Evolutionary conservation across 345 rosid genomes (phyloP).

Genomic region (Turnera subulata): DNA sequence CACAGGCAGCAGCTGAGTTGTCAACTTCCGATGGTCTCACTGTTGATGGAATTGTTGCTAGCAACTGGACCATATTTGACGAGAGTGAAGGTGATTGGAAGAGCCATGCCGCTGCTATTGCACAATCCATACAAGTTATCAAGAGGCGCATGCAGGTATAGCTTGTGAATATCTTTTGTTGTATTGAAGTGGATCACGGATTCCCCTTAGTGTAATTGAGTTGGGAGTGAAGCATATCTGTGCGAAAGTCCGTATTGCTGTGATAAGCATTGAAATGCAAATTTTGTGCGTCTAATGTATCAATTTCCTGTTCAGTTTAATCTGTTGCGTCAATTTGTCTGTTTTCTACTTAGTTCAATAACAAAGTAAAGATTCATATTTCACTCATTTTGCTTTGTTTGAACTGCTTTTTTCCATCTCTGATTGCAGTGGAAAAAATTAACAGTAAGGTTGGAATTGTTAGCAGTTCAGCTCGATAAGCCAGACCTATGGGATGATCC

Average conservation of each 20-base stretch:
- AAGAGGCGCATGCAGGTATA: constrained; percentile 85
- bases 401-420: constrained; percentile 7
- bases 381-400: background rate
- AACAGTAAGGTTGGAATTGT: constrained; percentile 51
- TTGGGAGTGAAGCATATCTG: background rate
- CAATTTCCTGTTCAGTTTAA: background rate
- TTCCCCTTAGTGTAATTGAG: background rate
- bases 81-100: constrained; percentile 87
- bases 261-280: too few relatives aligned
- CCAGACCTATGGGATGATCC: constrained; percentile 90
- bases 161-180: background rate
- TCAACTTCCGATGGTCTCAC: constrained; percentile 81
- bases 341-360: background rate
- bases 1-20: constrained; percentile 48
- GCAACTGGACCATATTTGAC: constrained; percentile 68
- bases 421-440: constrained; percentile 75
- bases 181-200: background rate
- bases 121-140: constrained; percentile 87
- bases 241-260: too few relatives aligned
- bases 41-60: constrained; percentile 65
- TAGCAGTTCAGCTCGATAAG: constrained; percentile 65
- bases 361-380: too few relatives aligned
- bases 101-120: constrained; percentile 87
- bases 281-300: background rate
- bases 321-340: background rate